Conservation (phyloP, 768 basidiomycete species). For the Termitomyces sp. region DNA sequence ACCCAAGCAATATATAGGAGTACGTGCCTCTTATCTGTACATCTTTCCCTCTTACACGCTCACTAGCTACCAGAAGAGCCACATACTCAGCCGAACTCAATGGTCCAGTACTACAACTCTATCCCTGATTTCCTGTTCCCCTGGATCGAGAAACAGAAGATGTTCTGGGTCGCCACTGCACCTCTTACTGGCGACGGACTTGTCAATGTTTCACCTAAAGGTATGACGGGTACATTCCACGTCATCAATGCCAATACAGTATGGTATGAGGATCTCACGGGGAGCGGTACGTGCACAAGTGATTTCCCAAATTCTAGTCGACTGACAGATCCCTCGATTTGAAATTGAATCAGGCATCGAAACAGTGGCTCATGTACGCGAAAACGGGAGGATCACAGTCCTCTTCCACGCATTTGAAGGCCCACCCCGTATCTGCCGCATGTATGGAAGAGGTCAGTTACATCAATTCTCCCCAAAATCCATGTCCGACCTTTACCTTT, state of each 20-base stretch:
- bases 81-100: neutral
- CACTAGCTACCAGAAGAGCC: neutral
- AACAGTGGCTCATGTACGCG: slow-evolving; percentile 45
- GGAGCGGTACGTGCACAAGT: slow-evolving; percentile 42
- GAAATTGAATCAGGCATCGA: slow-evolving; percentile 28
- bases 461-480: neutral
- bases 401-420: slow-evolving; percentile 62
- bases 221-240: slow-evolving; percentile 54
- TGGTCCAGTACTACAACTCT: slow-evolving; percentile 54
- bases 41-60: neutral
- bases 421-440: slow-evolving; percentile 47
- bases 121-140: slow-evolving; percentile 46
- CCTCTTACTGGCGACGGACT: slow-evolving; percentile 52
- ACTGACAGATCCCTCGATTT: neutral
- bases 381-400: slow-evolving; percentile 56
- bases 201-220: slow-evolving; percentile 68
- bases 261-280: slow-evolving; percentile 74
- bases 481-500: neutral
- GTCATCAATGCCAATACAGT: slow-evolving; percentile 44
- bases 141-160: slow-evolving; percentile 58
- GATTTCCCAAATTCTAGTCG: neutral
- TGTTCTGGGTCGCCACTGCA: slow-evolving; percentile 70
- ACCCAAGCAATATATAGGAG: too few species aligned
- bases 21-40: neutral
- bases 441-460: slow-evolving; percentile 50